These are phyloP conservation scores for Prototheca cutis DNA, from an alignment of 163 green algal species.

Conservation along the genomic window DNA sequence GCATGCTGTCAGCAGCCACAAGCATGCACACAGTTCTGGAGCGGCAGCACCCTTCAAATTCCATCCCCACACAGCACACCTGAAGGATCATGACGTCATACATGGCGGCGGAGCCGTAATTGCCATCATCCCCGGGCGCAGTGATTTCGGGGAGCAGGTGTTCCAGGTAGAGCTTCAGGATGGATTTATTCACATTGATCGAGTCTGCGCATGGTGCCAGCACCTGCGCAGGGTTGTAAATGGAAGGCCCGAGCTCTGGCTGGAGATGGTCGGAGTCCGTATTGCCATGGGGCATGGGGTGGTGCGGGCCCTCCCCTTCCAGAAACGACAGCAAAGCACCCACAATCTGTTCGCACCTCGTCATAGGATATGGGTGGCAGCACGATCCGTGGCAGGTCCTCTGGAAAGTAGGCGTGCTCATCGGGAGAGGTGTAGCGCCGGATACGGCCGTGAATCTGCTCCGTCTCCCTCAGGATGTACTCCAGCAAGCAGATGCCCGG, in stretches of 20 bases:
- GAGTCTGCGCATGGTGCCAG: constrained; percentile 46
- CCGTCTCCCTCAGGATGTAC: constrained; percentile 84
- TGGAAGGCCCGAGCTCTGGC: too few species aligned
- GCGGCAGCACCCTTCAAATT: neutral
- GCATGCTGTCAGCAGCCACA: too few species aligned
- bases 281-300: too few species aligned
- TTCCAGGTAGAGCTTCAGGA: constrained; percentile 80
- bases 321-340: neutral
- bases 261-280: too few species aligned
- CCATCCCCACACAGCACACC: constrained; percentile 1
- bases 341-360: constrained; percentile 10
- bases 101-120: constrained; percentile 84
- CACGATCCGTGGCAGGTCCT: constrained; percentile 50
- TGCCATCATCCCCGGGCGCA: constrained; percentile 79
- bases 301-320: too few species aligned
- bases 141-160: constrained; percentile 70
- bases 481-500: constrained; percentile 69
- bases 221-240: constrained; percentile 28
- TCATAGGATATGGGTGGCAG: constrained; percentile 53
- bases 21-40: neutral
- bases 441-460: constrained; percentile 81
- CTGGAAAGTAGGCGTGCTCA: constrained; percentile 93
- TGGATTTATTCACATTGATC: constrained; percentile 86
- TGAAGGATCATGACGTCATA: constrained; percentile 26
- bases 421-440: constrained; percentile 84